Conservation (phyloP, 2,329 filamentous ascomycete species). For the Lanzia echinophila region DNA sequence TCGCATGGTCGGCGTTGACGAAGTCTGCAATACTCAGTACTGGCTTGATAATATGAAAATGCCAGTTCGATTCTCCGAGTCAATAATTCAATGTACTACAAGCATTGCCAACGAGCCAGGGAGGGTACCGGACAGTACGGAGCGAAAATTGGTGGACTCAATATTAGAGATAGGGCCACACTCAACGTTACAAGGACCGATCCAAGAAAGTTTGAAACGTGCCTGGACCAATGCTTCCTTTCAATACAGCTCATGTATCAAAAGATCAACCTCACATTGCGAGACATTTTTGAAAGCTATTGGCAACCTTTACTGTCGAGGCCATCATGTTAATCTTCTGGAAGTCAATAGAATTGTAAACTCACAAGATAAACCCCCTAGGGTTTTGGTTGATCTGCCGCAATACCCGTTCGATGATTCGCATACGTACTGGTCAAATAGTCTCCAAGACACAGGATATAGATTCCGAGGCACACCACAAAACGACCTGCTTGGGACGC, state of each 20-base stretch:
- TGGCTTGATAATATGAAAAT: slow-evolving; percentile 41
- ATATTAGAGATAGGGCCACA: slow-evolving; percentile 15
- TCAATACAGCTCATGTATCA: background rate
- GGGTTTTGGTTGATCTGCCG: slow-evolving; percentile 38
- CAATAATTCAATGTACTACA: no score
- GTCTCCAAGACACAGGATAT: slow-evolving; percentile 38
- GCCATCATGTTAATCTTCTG: background rate
- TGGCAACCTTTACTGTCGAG: background rate
- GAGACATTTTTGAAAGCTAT: background rate
- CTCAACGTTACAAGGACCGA: slow-evolving; percentile 9
- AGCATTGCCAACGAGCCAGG: no score
- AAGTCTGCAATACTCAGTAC: slow-evolving; percentile 29
- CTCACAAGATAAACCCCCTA: background rate
- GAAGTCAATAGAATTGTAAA: background rate
- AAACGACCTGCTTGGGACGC: slow-evolving; percentile 30
- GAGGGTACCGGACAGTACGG: background rate
- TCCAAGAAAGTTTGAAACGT: background rate
- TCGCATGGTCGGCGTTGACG: background rate
- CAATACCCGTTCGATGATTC: slow-evolving; percentile 47
- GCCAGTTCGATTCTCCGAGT: slow-evolving; percentile 35
- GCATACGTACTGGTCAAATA: slow-evolving; percentile 46
- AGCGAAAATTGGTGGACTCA: background rate
- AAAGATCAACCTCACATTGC: background rate
- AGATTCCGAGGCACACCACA: slow-evolving; percentile 39
- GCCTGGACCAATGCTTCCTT: background rate